Evolutionary conservation across 2,329 filamentous ascomycete species (phyloP).

Genomic region (Aspergillus sp.): DNA sequence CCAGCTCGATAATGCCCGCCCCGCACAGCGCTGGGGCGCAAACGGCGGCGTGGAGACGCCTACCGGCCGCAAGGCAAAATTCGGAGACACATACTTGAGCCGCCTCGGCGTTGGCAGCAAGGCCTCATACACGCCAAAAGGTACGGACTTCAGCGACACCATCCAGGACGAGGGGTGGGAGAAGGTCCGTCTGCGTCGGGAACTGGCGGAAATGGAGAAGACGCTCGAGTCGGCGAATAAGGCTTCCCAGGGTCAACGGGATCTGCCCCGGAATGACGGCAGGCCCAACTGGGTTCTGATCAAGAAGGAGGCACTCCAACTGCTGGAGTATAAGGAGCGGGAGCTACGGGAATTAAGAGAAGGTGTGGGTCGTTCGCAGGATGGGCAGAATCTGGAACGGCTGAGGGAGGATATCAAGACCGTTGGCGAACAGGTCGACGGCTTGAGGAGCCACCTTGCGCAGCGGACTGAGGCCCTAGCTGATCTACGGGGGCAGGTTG

Average conservation of each 20-base stretch:
- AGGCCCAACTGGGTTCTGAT: conserved; percentile 81
- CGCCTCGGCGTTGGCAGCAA: conserved; percentile 70
- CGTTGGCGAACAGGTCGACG: conserved; percentile 90
- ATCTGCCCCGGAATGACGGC: conserved; percentile 51
- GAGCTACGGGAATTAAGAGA: conserved; percentile 64
- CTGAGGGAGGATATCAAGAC: conserved; percentile 79
- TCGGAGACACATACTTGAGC: conserved; percentile 92
- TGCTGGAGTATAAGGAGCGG: conserved; percentile 89
- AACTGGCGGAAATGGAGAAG: conserved; percentile 78
- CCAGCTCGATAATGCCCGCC: conserved; percentile 69
- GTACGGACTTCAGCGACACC: conserved; percentile 81
- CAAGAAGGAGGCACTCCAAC: conserved; percentile 85
- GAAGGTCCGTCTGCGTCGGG: conserved; percentile 88
- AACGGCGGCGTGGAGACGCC: conserved; percentile 68
- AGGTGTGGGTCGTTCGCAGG: conserved; percentile 46
- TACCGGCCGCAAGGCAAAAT: conserved; percentile 90
- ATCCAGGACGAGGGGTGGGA: conserved; percentile 93
- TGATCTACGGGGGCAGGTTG: conserved; percentile 71
- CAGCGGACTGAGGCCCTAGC: conserved; percentile 67
- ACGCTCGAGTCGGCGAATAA: conserved; percentile 79
- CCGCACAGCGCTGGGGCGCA: conserved; percentile 70
- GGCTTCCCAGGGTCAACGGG: conserved; percentile 55
- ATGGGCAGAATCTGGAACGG: conserved; percentile 64
- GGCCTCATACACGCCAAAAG: conserved; percentile 67
- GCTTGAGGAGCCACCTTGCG: conserved; percentile 72